A percentile compares a stretch with the other conserved stretches of the same genome.
These are phyloP conservation scores for Fusarium foetens DNA, from an alignment of 2,329 filamentous ascomycete species.

Conservation along the genomic window DNA sequence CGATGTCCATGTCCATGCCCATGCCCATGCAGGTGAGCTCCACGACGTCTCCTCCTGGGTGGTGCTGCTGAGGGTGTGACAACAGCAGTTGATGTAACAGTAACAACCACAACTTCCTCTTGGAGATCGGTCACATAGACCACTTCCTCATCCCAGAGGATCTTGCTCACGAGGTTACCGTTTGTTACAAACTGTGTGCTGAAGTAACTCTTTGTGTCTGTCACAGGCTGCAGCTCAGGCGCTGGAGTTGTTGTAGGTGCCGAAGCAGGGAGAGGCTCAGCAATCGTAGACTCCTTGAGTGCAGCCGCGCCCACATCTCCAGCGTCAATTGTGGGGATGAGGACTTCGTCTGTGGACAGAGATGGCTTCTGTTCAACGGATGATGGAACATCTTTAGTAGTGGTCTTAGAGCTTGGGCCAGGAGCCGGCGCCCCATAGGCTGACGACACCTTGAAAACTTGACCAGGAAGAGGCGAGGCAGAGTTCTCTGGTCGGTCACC, in stretches of 20 bases:
- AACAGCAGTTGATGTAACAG: constrained; percentile 47
- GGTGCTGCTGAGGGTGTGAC: constrained; percentile 24
- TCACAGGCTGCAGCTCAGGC: constrained; percentile 37
- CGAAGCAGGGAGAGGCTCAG: neutral
- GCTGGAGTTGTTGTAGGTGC: constrained; percentile 41
- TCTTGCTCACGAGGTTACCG: constrained; percentile 62
- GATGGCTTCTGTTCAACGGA: constrained; percentile 10
- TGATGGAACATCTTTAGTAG: constrained; percentile 19
- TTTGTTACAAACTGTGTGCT: constrained; percentile 66
- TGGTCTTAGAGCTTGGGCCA: constrained; percentile 14
- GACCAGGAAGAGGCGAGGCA: constrained; percentile 53
- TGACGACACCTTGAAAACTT: constrained; percentile 54
- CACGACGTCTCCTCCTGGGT: constrained; percentile 43
- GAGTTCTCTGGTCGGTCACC: constrained; percentile 48
- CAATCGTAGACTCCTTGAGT: constrained; percentile 22
- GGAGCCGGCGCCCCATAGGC: constrained; percentile 33
- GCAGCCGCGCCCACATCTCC: constrained; percentile 13
- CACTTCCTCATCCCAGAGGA: constrained; percentile 66
- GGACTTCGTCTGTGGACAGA: constrained; percentile 5
- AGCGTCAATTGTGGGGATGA: constrained; percentile 17
- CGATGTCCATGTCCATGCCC: constrained; percentile 50
- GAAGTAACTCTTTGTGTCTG: constrained; percentile 51
- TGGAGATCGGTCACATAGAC: constrained; percentile 62
- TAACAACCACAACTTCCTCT: constrained; percentile 55
- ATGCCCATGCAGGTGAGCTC: constrained; percentile 53